Evolutionary conservation across 768 basidiomycete genomes (phyloP), one percentile per base, ranked within the genome.

Genomic region (Boletus subparvulus): DNA sequence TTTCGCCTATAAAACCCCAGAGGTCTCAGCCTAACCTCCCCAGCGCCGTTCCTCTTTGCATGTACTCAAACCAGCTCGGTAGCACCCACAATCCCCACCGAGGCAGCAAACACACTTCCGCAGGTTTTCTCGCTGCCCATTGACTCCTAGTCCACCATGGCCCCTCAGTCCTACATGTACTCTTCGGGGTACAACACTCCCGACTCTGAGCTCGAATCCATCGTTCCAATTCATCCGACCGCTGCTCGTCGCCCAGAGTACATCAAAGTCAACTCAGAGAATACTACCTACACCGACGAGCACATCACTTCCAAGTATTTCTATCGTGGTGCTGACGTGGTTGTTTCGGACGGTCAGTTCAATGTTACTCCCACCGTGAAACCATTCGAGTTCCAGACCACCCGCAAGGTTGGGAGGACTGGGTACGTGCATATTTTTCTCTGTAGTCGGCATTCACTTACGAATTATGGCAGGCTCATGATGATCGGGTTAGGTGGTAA

Each of bases 401-500:
- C 83, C 70, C 80, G 90, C 67, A 83, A 84, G 65, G 92, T 96
- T 58, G 80, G 86, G 63, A 94, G 88, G 80, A 96, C 94, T 69
- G 97, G 96, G 94, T 96, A 70, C 59, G 89, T 80, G 30, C 10
- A 55, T 56, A 54, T 41, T 12, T 50, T 32, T 36, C 44, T 65
- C 59, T 26, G 14, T 54, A 30, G 33, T 35, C 39, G 51, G 43
- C 56, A 36, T 48, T 33, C 3, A 37, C 60, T 55, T 3, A 55
- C 19, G 3, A 13, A 4, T 47, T 6, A 16, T 55, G 4, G 0
- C 36, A 98, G 96, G 53, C 81, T 99, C 61, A 89, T 99, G 90
- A 89, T 99, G 84, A 88, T 98, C 65, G 97, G 97, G 57, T 76
- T 94, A 56, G 96, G 96, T 55, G 96, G 97, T 50, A 99, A 99